Percentiles rank a stretch among this genome's conserved stretches.
phyloP scores from a whole-genome alignment of 139 green algal genomes.

The Zygnema circumcarinatum region DNA sequence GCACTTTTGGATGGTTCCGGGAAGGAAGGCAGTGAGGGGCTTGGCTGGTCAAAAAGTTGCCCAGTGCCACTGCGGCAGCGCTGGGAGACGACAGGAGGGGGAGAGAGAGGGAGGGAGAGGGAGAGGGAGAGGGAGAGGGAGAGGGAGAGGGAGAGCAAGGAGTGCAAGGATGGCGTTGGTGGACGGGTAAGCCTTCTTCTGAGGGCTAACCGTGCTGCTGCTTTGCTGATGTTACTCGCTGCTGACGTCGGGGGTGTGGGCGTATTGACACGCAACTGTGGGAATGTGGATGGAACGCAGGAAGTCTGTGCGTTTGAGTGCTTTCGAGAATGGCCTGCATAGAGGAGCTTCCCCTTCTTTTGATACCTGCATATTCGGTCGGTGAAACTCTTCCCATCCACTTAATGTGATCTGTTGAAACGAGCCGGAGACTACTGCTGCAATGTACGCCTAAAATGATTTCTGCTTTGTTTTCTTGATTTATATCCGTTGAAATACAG shows the following conservation, averaged over 20 bases:
- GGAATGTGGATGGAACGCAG: no score
- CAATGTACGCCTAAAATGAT: not conserved
- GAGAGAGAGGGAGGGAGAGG: not conserved
- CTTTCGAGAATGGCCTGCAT: not conserved
- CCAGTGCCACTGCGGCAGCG: no score
- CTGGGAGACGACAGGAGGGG: not conserved
- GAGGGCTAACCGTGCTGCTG: not conserved
- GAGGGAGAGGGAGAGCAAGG: not conserved
- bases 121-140: not conserved
- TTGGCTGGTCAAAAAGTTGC: no score
- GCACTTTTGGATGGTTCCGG: no score
- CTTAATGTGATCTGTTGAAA: not conserved
- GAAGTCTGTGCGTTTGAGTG: not conserved
- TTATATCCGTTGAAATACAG: not conserved
- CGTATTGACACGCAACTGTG: no score
- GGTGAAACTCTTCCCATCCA: not conserved
- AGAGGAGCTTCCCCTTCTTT: not conserved
- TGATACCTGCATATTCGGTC: not conserved
- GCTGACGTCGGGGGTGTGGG: no score
- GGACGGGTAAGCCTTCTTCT: no score
- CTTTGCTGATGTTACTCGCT: no score
- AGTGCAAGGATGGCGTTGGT: no score
- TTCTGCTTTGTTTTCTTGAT: not conserved
- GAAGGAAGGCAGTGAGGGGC: no score
- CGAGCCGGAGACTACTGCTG: not conserved